These are phyloP conservation scores for Candida sakaeoensis DNA, from an alignment of 805 yeast species.

Conservation along the genomic window DNA sequence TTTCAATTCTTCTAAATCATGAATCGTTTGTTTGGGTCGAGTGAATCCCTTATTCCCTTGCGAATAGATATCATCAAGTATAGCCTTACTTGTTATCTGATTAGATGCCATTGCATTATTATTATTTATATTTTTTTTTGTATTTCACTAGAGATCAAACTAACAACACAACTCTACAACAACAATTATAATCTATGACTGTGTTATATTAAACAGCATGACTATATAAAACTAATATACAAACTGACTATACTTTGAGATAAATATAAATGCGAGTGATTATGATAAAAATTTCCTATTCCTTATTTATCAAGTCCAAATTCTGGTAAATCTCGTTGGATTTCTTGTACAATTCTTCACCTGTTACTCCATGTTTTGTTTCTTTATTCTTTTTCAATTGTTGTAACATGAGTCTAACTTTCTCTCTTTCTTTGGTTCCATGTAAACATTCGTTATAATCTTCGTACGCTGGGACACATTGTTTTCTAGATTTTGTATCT, in stretches of 20 bases:
- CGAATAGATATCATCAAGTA: slow-evolving; percentile 33
- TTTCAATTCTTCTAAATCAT: slow-evolving; percentile 75
- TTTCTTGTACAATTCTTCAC: slow-evolving; percentile 40
- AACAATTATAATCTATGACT: not conserved
- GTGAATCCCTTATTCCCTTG: slow-evolving; percentile 21
- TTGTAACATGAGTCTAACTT: slow-evolving; percentile 41
- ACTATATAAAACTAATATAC: not conserved
- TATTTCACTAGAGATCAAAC: too few relatives aligned
- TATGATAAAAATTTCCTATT: too few relatives aligned
- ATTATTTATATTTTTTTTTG: too few relatives aligned
- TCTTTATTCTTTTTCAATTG: slow-evolving; percentile 43
- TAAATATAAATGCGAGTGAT: too few relatives aligned
- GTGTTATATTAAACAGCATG: not conserved
- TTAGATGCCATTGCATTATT: slow-evolving; percentile 2
- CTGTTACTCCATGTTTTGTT: slow-evolving; percentile 37
- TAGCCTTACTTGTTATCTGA: slow-evolving; percentile 35
- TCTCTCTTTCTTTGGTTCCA: slow-evolving; percentile 45
- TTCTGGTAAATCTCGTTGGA: slow-evolving; percentile 41
- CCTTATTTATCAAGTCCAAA: slow-evolving; percentile 34
- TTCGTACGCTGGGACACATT: slow-evolving; percentile 41
- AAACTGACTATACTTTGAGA: too few relatives aligned
- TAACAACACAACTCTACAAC: too few relatives aligned
- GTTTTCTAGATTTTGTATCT: slow-evolving; percentile 38
- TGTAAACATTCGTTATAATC: slow-evolving; percentile 47
- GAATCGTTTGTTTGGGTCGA: slow-evolving; percentile 33